Conservation (phyloP, 352 stramenopile species). For the Phytophthora syringae region DNA sequence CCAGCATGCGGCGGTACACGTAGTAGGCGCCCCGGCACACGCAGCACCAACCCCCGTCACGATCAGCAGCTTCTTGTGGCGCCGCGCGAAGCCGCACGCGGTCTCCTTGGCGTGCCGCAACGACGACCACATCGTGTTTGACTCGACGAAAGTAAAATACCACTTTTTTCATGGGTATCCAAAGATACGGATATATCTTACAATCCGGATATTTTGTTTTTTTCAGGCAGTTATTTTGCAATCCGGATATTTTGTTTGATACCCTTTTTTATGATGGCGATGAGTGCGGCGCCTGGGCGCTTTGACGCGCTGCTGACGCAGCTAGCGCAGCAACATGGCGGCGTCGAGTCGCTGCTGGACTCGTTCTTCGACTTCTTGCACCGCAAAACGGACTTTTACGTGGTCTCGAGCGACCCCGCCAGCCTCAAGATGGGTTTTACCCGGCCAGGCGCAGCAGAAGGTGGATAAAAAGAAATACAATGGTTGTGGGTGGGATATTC, state of each 20-base stretch:
- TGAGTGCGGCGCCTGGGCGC: constrained; percentile 41
- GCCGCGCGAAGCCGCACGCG: constrained; percentile 66
- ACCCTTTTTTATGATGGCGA: too few species aligned
- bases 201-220: too few species aligned
- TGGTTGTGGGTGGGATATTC: neutral
- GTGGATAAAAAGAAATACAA: constrained; percentile 9
- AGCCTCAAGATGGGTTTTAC: constrained; percentile 63
- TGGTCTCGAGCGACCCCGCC: constrained; percentile 58
- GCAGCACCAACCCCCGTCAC: constrained; percentile 51
- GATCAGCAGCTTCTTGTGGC: constrained; percentile 73
- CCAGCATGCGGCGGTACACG: constrained; percentile 65
- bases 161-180: too few species aligned
- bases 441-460: constrained; percentile 67
- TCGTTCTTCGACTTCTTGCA: constrained; percentile 98
- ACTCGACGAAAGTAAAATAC: too few species aligned
- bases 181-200: too few species aligned
- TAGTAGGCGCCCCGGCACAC: constrained; percentile 73
- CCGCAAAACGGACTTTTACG: constrained; percentile 99
- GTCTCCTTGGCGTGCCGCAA: constrained; percentile 58
- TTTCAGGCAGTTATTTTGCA: too few species aligned
- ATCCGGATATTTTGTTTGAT: too few species aligned
- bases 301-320: constrained; percentile 92
- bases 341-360: constrained; percentile 97
- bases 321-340: constrained; percentile 93
- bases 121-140: constrained; percentile 69